Conservation (phyloP, 257 asterid genomes). For the Gentiana macrophylla region DNA sequence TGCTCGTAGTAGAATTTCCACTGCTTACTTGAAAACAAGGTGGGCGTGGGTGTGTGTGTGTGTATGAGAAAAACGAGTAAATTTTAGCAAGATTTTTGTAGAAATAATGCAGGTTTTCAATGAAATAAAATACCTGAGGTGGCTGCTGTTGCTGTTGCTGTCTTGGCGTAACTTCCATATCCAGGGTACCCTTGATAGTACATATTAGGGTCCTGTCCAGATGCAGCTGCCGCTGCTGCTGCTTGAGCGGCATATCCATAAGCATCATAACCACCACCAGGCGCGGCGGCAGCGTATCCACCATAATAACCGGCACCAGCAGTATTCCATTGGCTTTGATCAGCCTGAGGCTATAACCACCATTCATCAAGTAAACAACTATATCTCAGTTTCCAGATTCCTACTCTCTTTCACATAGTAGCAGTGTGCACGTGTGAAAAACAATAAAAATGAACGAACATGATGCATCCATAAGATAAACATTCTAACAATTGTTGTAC, state of each 20-base stretch:
- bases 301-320: constrained; percentile 55
- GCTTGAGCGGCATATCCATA: constrained; percentile 65
- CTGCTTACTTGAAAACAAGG: neutral
- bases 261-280: constrained; percentile 61
- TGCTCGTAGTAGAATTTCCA: neutral
- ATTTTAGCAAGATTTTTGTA: neutral
- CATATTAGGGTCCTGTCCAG: constrained; percentile 60
- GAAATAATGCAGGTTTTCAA: neutral
- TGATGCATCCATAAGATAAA: too few relatives aligned
- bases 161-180: constrained; percentile 64
- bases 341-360: constrained; percentile 30
- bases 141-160: constrained; percentile 58
- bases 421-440: too few relatives aligned
- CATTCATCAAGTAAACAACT: neutral
- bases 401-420: neutral
- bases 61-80: neutral
- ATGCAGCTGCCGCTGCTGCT: too few relatives aligned
- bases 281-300: constrained; percentile 41
- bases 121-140: constrained; percentile 1
- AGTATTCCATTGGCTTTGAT: constrained; percentile 12
- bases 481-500: too few relatives aligned
- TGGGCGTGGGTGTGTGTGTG: neutral
- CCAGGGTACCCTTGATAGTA: constrained; percentile 79
- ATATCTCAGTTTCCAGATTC: neutral
- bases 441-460: too few relatives aligned